These are phyloP conservation scores for Mycena metata DNA, from an alignment of 768 basidiomycete genomes.

Conservation along the genomic window DNA sequence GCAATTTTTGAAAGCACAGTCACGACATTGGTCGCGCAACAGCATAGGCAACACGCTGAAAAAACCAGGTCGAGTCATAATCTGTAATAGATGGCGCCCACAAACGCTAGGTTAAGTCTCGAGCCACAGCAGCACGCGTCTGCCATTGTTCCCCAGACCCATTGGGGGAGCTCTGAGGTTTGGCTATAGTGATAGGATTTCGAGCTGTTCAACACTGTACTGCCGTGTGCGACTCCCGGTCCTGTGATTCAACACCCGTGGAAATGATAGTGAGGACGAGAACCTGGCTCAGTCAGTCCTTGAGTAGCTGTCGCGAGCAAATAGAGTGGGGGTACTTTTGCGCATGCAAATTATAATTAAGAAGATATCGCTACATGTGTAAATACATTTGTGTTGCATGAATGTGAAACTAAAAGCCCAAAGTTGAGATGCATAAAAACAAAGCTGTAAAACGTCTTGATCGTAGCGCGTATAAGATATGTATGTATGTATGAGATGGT, in stretches of 20 bases:
- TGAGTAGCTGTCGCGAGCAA: neutral
- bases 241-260: too few relatives aligned
- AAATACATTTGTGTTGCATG: constrained; percentile 13
- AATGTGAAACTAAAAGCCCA: neutral
- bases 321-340: constrained; percentile 7
- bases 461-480: neutral
- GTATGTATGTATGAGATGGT: neutral
- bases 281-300: too few relatives aligned
- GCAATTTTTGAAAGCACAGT: too few relatives aligned
- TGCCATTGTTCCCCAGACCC: neutral
- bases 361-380: constrained; percentile 24
- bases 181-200: neutral
- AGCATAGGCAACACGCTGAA: too few relatives aligned
- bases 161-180: neutral
- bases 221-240: too few relatives aligned
- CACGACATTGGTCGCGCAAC: too few relatives aligned
- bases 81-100: too few relatives aligned
- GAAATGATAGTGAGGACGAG: too few relatives aligned
- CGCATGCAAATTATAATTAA: constrained; percentile 5
- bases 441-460: constrained; percentile 11
- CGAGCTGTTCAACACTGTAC: neutral
- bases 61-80: too few relatives aligned
- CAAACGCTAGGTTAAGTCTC: too few relatives aligned
- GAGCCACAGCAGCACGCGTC: too few relatives aligned
- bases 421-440: neutral